Base-by-base conservation (phyloP, 331 rosid genomes). In the Phaseolus coccineus region DNA sequence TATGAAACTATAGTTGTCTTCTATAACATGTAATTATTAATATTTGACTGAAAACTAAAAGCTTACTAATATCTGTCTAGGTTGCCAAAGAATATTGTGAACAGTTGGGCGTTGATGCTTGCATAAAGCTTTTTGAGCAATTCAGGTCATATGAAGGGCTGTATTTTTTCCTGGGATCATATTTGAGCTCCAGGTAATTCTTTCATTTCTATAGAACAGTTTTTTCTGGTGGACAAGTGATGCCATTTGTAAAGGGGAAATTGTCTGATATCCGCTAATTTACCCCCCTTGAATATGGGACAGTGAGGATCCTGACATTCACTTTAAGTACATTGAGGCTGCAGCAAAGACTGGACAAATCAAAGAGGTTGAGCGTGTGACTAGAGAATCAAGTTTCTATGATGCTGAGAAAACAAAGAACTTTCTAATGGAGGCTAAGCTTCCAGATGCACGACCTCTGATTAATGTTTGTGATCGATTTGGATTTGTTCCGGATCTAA, bases 291-390 rank as follows among this genome's bases (percentile, higher is more conserved):
- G 69, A 52, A 69, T 63, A 46, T 84, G 90, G 65, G 63, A 73
- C 94, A 96, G 99, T 89, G 99, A 96, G 99, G 99, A 96, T 85
- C 99, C 99, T 78, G 99, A 96, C 76, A 96, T 96, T 80, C 99
- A 96, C 91, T 96, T 93, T 71, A 96, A 96, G 94, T 96, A 96
- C 94, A 91, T 96, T 53, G 99, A 96, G 82, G 89, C 99, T n/a
- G 99, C 99, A 70, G 99, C 99, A 14, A 96, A 94, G 88, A 96
- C 98, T 80, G 99, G 99, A 46, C 99, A 96, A 81, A 96, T 96
- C 81, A 96, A 96, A 80, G 99, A 96, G 86, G 99, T 96, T 1
- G 99, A 96, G 84, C 98, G 99, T 52, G 98, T 96, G 79, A 96
- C 99, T 10, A 87, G 99, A 91, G 99, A 96, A 86, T 96, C 99